These are phyloP conservation scores for Apiotrichum domesticum DNA, from an alignment of 1,284 basidiomycete species.

Conservation along the genomic window DNA sequence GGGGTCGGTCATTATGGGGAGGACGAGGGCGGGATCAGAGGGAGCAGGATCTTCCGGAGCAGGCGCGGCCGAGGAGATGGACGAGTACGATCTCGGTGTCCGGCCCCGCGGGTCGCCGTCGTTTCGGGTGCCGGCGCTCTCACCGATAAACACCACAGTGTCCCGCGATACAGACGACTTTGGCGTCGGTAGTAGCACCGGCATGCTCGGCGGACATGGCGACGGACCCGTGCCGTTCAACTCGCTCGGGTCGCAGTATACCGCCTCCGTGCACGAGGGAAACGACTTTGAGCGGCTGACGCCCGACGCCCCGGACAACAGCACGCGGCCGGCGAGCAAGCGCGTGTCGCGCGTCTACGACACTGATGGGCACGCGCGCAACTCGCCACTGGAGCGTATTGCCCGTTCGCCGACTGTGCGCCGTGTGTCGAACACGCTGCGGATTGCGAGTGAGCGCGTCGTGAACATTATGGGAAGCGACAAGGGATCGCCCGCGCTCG, in stretches of 20 bases:
- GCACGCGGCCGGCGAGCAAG: slow-evolving; percentile 2
- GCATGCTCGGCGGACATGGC: too few species aligned
- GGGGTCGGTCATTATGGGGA: neutral
- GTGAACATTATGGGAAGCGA: slow-evolving; percentile 57
- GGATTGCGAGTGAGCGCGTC: slow-evolving; percentile 61
- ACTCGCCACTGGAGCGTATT: slow-evolving; percentile 11
- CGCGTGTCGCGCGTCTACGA: slow-evolving; percentile 19
- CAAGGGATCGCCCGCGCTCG: slow-evolving; percentile 25
- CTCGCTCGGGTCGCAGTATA: neutral
- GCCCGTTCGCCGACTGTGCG: slow-evolving; percentile 33
- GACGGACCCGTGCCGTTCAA: neutral
- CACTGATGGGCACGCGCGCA: slow-evolving; percentile 18
- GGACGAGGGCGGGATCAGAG: too few species aligned
- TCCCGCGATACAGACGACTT: neutral
- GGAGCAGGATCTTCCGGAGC: neutral
- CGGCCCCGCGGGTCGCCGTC: too few species aligned
- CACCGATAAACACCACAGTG: neutral
- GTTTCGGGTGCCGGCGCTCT: neutral
- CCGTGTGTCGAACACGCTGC: slow-evolving; percentile 29
- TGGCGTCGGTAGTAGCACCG: neutral
- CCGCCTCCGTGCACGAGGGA: neutral
- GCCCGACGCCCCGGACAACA: neutral
- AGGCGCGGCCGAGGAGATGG: neutral
- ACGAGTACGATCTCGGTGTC: too few species aligned
- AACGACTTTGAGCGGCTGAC: slow-evolving; percentile 10